phyloP scores from a whole-genome alignment of 2,329 filamentous ascomycete genomes.

The Stachybotrys echinatus region DNA sequence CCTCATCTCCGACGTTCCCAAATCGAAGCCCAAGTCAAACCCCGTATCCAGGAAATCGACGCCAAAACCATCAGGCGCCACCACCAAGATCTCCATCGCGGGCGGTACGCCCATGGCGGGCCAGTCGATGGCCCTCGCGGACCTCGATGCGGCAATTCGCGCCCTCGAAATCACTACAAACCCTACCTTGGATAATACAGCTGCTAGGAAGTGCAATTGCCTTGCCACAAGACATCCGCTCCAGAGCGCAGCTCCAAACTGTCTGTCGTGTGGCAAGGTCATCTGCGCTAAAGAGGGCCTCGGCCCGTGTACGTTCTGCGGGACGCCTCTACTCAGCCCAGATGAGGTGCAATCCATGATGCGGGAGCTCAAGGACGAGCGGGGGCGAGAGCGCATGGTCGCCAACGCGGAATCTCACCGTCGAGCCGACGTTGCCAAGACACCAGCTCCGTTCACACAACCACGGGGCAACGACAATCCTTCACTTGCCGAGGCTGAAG shows the following conservation, averaged over 20 bases:
- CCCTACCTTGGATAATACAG: conserved; percentile 53
- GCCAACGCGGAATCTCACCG: conserved; percentile 68
- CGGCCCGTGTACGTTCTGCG: conserved; percentile 90
- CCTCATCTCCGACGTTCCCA: conserved; percentile 70
- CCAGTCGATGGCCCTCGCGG: conserved; percentile 65
- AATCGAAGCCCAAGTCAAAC: conserved; percentile 48
- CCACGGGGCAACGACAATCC: conserved; percentile 30
- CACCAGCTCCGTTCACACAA: conserved; percentile 54
- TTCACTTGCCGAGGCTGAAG: conserved; percentile 51
- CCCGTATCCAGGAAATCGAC: conserved; percentile 48
- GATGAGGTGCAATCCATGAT: conserved; percentile 83
- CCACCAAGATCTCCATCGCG: conserved; percentile 65
- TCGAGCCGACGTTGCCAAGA: conserved; percentile 58
- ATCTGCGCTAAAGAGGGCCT: conserved; percentile 92
- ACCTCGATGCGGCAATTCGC: conserved; percentile 77
- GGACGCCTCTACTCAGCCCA: conserved; percentile 62
- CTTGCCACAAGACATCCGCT: conserved; percentile 84
- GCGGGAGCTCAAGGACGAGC: conserved; percentile 73
- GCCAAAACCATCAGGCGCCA: conserved; percentile 45
- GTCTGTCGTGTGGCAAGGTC: conserved; percentile 86
- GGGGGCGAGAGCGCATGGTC: conserved; percentile 80
- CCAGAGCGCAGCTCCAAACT: conserved; percentile 89
- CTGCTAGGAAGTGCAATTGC: conserved; percentile 73
- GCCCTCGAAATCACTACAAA: conserved; percentile 90
- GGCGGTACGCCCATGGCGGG: conserved; percentile 81